Conservation (phyloP, 768 basidiomycete genomes). For the Tulasnella sp. region DNA sequence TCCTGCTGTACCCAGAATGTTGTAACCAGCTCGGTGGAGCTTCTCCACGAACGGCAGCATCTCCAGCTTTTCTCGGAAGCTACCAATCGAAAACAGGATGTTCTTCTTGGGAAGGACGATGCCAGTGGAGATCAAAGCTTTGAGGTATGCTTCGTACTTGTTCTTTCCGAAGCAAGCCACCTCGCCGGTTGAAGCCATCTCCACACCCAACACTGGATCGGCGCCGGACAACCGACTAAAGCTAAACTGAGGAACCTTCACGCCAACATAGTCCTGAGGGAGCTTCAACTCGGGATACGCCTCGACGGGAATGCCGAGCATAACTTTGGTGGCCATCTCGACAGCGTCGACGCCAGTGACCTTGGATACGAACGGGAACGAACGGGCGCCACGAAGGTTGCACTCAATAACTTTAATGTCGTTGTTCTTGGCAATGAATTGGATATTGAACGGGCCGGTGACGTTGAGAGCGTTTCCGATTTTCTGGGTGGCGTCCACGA, state of each 20-base stretch:
- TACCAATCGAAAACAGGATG: slow-evolving; percentile 92
- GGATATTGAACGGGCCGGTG: slow-evolving; percentile 98
- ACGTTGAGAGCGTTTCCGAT: slow-evolving; percentile 97
- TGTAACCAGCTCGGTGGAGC: slow-evolving; percentile 87
- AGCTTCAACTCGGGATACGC: slow-evolving; percentile 86
- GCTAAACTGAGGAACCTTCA: slow-evolving; percentile 99
- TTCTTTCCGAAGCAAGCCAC: slow-evolving; percentile 97
- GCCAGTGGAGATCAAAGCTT: slow-evolving; percentile 94
- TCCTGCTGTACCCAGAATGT: slow-evolving; percentile 94
- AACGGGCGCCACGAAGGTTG: slow-evolving; percentile 94
- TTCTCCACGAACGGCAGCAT: slow-evolving; percentile 94
- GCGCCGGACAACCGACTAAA: slow-evolving; percentile 95
- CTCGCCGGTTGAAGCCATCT: slow-evolving; percentile 99
- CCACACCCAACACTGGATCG: slow-evolving; percentile 95
- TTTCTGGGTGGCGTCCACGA: slow-evolving; percentile 95
- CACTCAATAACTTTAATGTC: slow-evolving; percentile 99
- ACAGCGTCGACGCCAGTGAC: slow-evolving; percentile 97
- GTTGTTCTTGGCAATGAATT: slow-evolving; percentile 99
- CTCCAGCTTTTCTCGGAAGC: slow-evolving; percentile 96
- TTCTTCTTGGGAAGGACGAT: slow-evolving; percentile 96
- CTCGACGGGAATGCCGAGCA: slow-evolving; percentile 86
- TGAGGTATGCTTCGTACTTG: slow-evolving; percentile 98
- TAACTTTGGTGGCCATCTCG: slow-evolving; percentile 98
- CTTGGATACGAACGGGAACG: slow-evolving; percentile 99
- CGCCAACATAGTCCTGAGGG: slow-evolving; percentile 91